Evolutionary conservation across 2,329 filamentous ascomycete species (phyloP).

Genomic region (Coniochaeta ligniaria): DNA sequence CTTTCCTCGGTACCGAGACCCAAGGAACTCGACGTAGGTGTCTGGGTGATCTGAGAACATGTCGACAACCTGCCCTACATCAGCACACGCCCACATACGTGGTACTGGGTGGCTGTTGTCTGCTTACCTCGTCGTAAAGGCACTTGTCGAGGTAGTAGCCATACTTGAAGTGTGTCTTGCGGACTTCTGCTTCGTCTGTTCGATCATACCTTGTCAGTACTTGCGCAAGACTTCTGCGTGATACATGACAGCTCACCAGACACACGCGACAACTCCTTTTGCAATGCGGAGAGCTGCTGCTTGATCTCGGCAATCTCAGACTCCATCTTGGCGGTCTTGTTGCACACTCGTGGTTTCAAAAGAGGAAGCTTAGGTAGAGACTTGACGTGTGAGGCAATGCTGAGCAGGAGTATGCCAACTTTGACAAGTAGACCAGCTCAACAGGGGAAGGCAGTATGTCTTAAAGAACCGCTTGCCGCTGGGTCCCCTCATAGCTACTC

Average conservation of each 20-base stretch:
- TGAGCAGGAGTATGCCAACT: neutral
- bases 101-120: neutral
- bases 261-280: conserved; percentile 26
- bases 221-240: neutral
- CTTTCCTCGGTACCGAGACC: conserved; percentile 43
- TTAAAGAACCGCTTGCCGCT: neutral
- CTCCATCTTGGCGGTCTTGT: conserved; percentile 17
- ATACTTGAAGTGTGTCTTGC: conserved; percentile 50
- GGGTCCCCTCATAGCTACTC: neutral
- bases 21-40: conserved; percentile 48
- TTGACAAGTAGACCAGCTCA: neutral
- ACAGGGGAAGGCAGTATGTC: neutral
- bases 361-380: neutral
- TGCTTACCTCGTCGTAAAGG: conserved; percentile 42
- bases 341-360: neutral
- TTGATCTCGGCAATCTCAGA: conserved; percentile 27
- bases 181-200: conserved; percentile 44
- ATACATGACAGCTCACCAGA: conserved; percentile 11
- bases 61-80: conserved; percentile 29
- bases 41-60: conserved; percentile 46
- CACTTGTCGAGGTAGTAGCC: conserved; percentile 55
- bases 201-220: neutral
- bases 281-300: conserved; percentile 24
- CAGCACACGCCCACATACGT: neutral
- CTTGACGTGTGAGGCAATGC: neutral